Evolutionary conservation across 75 land plant species (phyloP).

Genomic region (Selaginella moellendorffii): DNA sequence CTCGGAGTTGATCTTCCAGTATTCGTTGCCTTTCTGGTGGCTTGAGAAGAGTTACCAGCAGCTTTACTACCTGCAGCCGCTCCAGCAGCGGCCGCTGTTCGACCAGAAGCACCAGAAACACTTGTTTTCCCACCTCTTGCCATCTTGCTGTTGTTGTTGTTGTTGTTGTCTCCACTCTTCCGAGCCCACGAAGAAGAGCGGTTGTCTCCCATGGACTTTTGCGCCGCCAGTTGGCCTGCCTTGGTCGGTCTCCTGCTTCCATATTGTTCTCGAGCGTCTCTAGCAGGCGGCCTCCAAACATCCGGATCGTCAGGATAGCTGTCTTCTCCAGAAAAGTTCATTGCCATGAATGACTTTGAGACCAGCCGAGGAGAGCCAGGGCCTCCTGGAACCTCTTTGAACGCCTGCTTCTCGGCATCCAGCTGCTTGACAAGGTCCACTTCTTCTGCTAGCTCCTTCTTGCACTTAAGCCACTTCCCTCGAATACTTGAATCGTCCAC

Average conservation of each 20-base stretch:
- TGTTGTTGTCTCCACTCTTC: constrained; percentile 13
- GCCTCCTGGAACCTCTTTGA: constrained; percentile 35
- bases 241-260: constrained; percentile 68
- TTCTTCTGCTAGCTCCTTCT: constrained; percentile 74
- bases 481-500: constrained; percentile 68
- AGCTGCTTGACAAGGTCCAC: constrained; percentile 74
- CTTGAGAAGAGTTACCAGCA: constrained; percentile 20
- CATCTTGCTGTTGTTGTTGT: constrained; percentile 21
- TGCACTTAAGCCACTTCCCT: constrained; percentile 88
- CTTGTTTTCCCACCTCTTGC: not conserved
- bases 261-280: constrained; percentile 39
- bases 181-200: constrained; percentile 42
- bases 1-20: constrained; percentile 35
- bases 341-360: not conserved
- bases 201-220: constrained; percentile 30
- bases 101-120: not conserved
- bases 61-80: constrained; percentile 9
- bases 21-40: constrained; percentile 34
- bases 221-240: constrained; percentile 44
- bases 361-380: not conserved
- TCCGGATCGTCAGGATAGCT: constrained; percentile 66
- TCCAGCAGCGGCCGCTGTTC: not conserved
- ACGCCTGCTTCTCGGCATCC: constrained; percentile 74
- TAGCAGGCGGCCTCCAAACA: constrained; percentile 89
- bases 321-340: not conserved